Evolutionary conservation across 2,329 filamentous ascomycete species (phyloP).

Genomic region (Tolypocladium guangdongense): DNA sequence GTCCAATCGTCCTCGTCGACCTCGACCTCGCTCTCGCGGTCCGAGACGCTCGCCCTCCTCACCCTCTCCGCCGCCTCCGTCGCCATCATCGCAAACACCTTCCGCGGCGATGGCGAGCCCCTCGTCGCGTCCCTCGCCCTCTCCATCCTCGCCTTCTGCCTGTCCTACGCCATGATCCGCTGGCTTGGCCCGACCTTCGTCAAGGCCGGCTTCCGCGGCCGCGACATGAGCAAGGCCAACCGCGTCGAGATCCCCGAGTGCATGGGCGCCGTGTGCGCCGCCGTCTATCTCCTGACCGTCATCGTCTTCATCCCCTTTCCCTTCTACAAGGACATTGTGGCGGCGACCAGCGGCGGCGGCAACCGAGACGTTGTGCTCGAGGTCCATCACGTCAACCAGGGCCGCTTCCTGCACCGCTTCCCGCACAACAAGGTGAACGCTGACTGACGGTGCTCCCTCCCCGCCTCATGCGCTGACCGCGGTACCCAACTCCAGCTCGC

Average conservation of each 20-base stretch:
- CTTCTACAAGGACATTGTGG: constrained; percentile 97
- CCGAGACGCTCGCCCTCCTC: constrained; percentile 44
- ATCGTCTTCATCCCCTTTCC: constrained; percentile 93
- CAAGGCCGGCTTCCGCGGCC: constrained; percentile 77
- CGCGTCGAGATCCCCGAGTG: constrained; percentile 80
- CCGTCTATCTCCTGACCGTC: constrained; percentile 80
- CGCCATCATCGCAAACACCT: constrained; percentile 67
- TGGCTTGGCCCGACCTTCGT: constrained; percentile 92
- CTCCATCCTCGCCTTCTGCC: constrained; percentile 71
- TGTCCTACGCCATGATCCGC: constrained; percentile 75
- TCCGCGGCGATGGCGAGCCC: constrained; percentile 78
- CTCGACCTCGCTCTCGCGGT: constrained; percentile 32
- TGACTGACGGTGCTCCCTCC: neutral
- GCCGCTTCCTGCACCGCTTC: constrained; percentile 80
- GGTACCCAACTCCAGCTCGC: constrained; percentile 51
- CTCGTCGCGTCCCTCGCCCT: constrained; percentile 81
- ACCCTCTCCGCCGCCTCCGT: constrained; percentile 58
- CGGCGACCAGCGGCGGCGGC: constrained; percentile 84
- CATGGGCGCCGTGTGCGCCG: constrained; percentile 88
- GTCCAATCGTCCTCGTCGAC: constrained; percentile 16
- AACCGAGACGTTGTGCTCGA: constrained; percentile 79
- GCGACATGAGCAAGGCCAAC: constrained; percentile 65
- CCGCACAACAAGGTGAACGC: constrained; percentile 75
- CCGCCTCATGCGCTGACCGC: neutral
- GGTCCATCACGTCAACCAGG: constrained; percentile 63